Evolutionary conservation across 108 stramenopile species (phyloP), one percentile per base, ranked within the genome.

Genomic region (Pseudonitzschia multistriata): DNA sequence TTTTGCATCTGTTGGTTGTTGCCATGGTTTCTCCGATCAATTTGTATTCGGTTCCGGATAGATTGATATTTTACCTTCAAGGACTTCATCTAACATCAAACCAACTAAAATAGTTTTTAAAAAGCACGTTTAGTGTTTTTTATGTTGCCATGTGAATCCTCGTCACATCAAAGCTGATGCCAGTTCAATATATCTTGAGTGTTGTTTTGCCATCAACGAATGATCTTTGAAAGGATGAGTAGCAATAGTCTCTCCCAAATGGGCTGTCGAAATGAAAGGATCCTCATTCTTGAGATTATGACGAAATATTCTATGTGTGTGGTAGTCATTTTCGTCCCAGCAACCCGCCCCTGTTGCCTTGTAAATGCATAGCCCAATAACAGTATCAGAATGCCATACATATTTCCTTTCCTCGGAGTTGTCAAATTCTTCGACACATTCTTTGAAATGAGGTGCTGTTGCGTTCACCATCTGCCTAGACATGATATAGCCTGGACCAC

Each of bases 341-440:
- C 73, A 74, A 14, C 73, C 66, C 2, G 66, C 56, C 11, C 66
- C 73, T 3, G 73, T 74, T 4, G 15, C 27, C 42, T 74, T 74
- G 36, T 55, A 52, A 35, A 74, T 66, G 35, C 73, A 74, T 22
- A 74, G 48, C 3, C 65, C 64, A 59, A 74, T 74, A 1, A 57
- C 73, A 21, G 63, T 34, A 33, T 74, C 73, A 2, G 73, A 74
- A 59, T 74, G 73, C 73, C 73, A 74, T 2, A 74, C 24, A 22
- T 45, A 66, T 24, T 74, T n/a, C 27, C 57, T 49, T 55, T 74
- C 59, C 15, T 48, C 39, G 3, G 73, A 74, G n/a, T 4, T 50
- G 34, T 67, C 66, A 27, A 39, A 52, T 60, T 57, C 53, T 24
- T 74, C 25, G 49, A 74, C 56, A 56, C 73, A 74, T 19, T 74